phyloP scores from a whole-genome alignment of 306 rosid species.

The Ochetophila trinervis region DNA sequence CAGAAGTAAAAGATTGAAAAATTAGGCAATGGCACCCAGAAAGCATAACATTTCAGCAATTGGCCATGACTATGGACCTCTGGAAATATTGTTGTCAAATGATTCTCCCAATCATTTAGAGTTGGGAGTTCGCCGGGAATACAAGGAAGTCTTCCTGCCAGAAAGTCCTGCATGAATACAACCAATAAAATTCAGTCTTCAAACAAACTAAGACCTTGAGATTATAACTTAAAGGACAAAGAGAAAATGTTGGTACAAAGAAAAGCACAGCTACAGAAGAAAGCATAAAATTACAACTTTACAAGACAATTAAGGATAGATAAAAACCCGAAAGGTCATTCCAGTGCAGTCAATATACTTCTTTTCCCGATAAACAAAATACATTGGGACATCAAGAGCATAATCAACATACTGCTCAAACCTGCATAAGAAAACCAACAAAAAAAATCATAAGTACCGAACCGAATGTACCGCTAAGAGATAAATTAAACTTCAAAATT shows the following conservation, averaged over 20 bases:
- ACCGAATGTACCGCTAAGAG: conserved; percentile 10
- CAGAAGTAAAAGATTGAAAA: conserved; percentile 11
- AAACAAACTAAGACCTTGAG: background rate
- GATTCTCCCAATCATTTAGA: conserved; percentile 97
- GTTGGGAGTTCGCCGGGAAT: conserved; percentile 92
- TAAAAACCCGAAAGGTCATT: conserved; percentile 87
- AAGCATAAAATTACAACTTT: conserved; percentile 13
- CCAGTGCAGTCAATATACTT: conserved; percentile 87
- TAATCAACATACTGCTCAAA: conserved; percentile 93
- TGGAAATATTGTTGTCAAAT: conserved; percentile 90
- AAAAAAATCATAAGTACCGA: conserved; percentile 5
- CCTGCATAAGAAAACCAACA: conserved; percentile 46
- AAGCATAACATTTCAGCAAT: conserved; percentile 16
- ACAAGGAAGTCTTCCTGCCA: conserved; percentile 80
- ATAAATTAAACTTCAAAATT: background rate
- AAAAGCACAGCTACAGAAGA: conserved; percentile 4
- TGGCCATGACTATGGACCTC: conserved; percentile 55
- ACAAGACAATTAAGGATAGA: conserved; percentile 33
- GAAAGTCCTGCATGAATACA: conserved; percentile 63
- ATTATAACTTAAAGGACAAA: background rate
- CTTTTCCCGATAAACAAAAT: conserved; percentile 77
- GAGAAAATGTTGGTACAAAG: conserved; percentile 1
- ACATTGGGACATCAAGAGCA: conserved; percentile 99
- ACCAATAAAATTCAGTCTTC: conserved; percentile 1
- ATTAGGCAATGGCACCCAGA: conserved; percentile 23